Evolutionary conservation across 1,139 yeast species (phyloP).

Genomic region (Magnusiomyces paraingens): DNA sequence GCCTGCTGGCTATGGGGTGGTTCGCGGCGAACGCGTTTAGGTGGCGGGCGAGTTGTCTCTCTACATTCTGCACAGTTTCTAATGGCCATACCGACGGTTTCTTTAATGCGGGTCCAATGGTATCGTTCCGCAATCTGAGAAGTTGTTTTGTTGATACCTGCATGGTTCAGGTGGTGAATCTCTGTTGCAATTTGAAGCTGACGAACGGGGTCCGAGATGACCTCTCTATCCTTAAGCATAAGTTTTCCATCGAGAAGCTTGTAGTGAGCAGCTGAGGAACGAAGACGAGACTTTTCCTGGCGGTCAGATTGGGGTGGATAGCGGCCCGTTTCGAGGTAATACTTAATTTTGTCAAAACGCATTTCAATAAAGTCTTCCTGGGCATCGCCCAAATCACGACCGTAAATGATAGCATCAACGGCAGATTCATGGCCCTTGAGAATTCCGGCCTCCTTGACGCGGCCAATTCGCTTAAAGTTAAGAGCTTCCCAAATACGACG

Average conservation of each 20-base stretch:
- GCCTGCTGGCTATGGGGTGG: not conserved
- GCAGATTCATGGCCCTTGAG: constrained; percentile 77
- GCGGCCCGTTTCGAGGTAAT: constrained; percentile 73
- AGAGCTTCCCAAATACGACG: constrained; percentile 72
- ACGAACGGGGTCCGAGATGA: constrained; percentile 63
- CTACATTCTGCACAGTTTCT: constrained; percentile 72
- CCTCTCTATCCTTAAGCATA: constrained; percentile 74
- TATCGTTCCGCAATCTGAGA: constrained; percentile 68
- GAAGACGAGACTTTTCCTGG: constrained; percentile 73
- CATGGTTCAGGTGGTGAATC: constrained; percentile 62
- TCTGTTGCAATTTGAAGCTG: constrained; percentile 74
- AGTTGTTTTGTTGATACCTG: constrained; percentile 89
- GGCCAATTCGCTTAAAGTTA: constrained; percentile 71
- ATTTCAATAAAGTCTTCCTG: constrained; percentile 51
- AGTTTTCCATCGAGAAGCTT: constrained; percentile 63
- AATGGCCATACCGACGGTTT: constrained; percentile 75
- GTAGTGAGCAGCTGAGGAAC: constrained; percentile 80
- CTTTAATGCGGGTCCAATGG: constrained; percentile 89
- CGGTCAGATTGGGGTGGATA: constrained; percentile 82
- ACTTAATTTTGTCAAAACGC: constrained; percentile 71
- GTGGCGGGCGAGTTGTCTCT: constrained; percentile 33
- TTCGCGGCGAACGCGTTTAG: constrained; percentile 13
- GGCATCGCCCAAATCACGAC: constrained; percentile 44
- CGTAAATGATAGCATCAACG: constrained; percentile 75
- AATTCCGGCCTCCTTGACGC: constrained; percentile 77